Base-by-base conservation (phyloP, 2,329 filamentous ascomycete species). In the Aplosporella prunicola region DNA sequence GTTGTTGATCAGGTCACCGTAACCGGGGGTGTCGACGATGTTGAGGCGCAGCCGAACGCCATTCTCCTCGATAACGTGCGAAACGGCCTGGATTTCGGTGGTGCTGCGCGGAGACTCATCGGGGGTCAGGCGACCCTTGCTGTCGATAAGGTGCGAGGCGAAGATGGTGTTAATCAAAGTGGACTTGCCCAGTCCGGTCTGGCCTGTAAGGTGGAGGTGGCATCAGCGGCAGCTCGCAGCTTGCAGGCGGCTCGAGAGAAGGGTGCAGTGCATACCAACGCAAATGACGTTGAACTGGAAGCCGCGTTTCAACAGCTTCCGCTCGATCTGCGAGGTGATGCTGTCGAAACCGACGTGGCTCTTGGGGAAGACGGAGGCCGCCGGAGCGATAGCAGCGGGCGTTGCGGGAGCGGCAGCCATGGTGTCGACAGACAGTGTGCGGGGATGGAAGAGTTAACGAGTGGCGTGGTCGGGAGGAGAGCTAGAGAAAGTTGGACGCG, bases 201-300 rank as follows among this genome's bases (percentile, higher is more conserved):
- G 91, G 58, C 91, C 91, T 96, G 60, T 45, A 49, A n/a, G n/a
- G n/a, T n/a, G n/a, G n/a, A n/a, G n/a, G n/a, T n/a, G 18, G 41
- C 37, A 41, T 45, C 44, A 41, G 33, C 14, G 16, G 30, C 14
- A 29, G 27, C 27, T 46, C n/a, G n/a, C n/a, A 45, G 51, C 9
- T 29, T 7, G 34, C 25, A 5, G 15, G 33, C 27, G 13, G 22
- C 16, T 8, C 29, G 14, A 3, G 29, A 14, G n/a, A 10, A 16
- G 16, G 11, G 24, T 5, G 20, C 37, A 45, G 80, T n/a, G n/a
- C 89, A 64, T 74, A 96, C 91, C 91, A 64, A 96, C 91, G 64
- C 88, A 95, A 67, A 96, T 96, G 60, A 96, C 82, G 65, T 98
- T 98, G 79, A 98, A 98, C 69, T 98, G 91, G 69, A 98, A 98